Percentiles rank a stretch among this genome's conserved stretches.
phyloP scores from a whole-genome alignment of 2,329 filamentous ascomycete genomes.

The Trichoderma brevicompactum region DNA sequence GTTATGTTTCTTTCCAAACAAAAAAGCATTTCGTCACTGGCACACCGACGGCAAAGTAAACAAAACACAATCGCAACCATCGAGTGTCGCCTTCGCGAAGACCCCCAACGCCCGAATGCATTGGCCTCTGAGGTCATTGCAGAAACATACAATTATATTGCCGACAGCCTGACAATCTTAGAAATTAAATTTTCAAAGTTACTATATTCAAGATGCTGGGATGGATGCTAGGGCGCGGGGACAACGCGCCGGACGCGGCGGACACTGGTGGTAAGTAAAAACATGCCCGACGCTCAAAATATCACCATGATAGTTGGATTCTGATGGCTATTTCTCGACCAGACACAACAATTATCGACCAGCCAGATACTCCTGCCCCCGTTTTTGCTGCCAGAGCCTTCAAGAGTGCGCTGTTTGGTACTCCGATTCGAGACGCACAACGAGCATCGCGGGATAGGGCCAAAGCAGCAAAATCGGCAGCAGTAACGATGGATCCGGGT shows the following conservation, averaged over 20 bases:
- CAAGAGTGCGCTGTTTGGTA: constrained; percentile 67
- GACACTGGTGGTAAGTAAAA: constrained; percentile 39
- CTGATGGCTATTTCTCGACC: neutral
- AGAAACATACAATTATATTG: neutral
- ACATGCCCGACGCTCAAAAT: neutral
- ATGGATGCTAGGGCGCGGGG: constrained; percentile 59
- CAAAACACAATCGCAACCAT: constrained; percentile 12
- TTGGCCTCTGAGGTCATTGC: neutral
- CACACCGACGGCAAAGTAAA: constrained; percentile 25
- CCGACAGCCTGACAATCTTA: neutral
- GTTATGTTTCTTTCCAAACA: neutral
- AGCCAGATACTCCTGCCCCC: constrained; percentile 67
- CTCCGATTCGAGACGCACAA: constrained; percentile 50
- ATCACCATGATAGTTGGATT: neutral
- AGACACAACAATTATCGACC: constrained; percentile 57
- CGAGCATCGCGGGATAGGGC: constrained; percentile 39
- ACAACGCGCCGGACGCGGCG: constrained; percentile 44
- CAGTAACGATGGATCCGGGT: constrained; percentile 35
- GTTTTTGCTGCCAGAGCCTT: constrained; percentile 69
- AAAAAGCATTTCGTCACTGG: constrained; percentile 27
- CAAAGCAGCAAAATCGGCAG: constrained; percentile 27
- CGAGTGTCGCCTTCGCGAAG: neutral
- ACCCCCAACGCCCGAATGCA: neutral
- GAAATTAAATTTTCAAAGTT: neutral
- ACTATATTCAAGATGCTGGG: constrained; percentile 54